phyloP scores from a whole-genome alignment of 345 rosid species.

The Brassica nigra region DNA sequence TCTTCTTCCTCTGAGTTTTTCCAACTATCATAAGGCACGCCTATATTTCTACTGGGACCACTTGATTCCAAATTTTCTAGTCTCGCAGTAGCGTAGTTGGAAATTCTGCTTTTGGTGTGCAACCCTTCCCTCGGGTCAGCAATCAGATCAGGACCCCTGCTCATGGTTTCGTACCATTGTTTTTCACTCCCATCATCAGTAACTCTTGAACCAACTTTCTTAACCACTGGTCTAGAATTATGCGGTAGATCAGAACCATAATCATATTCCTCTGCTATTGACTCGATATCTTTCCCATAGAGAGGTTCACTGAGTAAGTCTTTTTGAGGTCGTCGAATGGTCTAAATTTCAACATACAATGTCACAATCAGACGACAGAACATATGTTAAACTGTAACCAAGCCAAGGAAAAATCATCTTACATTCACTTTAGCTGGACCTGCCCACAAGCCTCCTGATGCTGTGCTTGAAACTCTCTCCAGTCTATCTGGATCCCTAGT shows the following conservation, averaged over 20 bases:
- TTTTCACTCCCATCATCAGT: slow-evolving; percentile 64
- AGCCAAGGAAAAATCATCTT: slow-evolving; percentile 31
- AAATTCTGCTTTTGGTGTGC: slow-evolving; percentile 54
- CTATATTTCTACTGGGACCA: slow-evolving; percentile 47
- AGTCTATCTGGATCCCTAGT: slow-evolving; percentile 40
- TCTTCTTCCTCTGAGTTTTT: slow-evolving; percentile 97
- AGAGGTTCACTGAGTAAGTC: slow-evolving; percentile 55
- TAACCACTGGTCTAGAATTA: slow-evolving; percentile 53
- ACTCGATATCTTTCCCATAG: slow-evolving; percentile 56
- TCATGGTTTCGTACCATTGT: slow-evolving; percentile 59
- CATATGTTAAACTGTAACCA: background rate
- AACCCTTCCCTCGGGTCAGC: slow-evolving; percentile 69
- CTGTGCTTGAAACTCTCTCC: slow-evolving; percentile 56
- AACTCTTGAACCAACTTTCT: slow-evolving; percentile 58
- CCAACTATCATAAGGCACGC: slow-evolving; percentile 67
- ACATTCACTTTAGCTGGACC: slow-evolving; percentile 68
- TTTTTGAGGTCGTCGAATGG: slow-evolving; percentile 56
- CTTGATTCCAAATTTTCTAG: slow-evolving; percentile 47
- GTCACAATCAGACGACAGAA: slow-evolving; percentile 26
- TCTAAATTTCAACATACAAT: slow-evolving; percentile 30
- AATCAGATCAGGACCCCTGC: slow-evolving; percentile 52
- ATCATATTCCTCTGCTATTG: slow-evolving; percentile 57
- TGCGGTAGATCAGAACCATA: slow-evolving; percentile 64
- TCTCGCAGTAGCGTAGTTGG: slow-evolving; percentile 52
- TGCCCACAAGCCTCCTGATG: slow-evolving; percentile 59